phyloP scores from a whole-genome alignment of 1,139 yeast genomes.

The Keqinozyma sinolaborantium region DNA sequence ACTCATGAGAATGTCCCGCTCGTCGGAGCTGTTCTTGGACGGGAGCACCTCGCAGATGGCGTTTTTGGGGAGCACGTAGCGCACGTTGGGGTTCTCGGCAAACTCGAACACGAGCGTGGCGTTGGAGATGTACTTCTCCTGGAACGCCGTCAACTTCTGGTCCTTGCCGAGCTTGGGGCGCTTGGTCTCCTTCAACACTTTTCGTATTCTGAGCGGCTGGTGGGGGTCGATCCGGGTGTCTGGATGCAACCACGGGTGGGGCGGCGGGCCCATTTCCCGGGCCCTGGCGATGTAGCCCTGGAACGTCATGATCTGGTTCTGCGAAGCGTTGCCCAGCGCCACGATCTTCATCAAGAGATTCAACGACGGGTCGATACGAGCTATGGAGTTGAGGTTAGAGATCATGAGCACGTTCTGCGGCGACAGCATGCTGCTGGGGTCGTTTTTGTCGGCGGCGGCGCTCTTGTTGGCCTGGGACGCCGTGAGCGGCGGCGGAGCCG shows the following conservation, averaged over 20 bases:
- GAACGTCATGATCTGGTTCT: slow-evolving; percentile 68
- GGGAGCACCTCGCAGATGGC: slow-evolving; percentile 65
- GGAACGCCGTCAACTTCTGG: slow-evolving; percentile 68
- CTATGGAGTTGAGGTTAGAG: slow-evolving; percentile 75
- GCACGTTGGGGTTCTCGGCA: slow-evolving; percentile 70
- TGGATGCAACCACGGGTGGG: slow-evolving; percentile 25
- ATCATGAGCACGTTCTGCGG: slow-evolving; percentile 77
- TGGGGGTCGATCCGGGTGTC: slow-evolving; percentile 13
- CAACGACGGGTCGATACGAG: slow-evolving; percentile 65
- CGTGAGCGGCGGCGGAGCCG: slow-evolving; percentile 4
- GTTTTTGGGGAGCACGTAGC: slow-evolving; percentile 73
- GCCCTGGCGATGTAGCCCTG: slow-evolving; percentile 80
- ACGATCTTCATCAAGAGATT: slow-evolving; percentile 75
- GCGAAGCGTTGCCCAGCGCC: slow-evolving; percentile 74
- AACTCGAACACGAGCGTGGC: slow-evolving; percentile 84
- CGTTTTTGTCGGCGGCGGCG: slow-evolving; percentile 11
- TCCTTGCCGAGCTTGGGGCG: slow-evolving; percentile 29
- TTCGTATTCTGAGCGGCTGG: slow-evolving; percentile 15
- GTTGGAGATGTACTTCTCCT: slow-evolving; percentile 61
- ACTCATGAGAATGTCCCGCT: slow-evolving; percentile 57
- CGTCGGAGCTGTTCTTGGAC: slow-evolving; percentile 19
- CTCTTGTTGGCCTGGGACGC: slow-evolving; percentile 8
- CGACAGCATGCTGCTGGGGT: slow-evolving; percentile 47
- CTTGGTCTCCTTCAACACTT: slow-evolving; percentile 15
- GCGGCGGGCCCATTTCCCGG: slow-evolving; percentile 66